phyloP scores from a whole-genome alignment of 208 protist species.

The Trichomonas gallinae region DNA sequence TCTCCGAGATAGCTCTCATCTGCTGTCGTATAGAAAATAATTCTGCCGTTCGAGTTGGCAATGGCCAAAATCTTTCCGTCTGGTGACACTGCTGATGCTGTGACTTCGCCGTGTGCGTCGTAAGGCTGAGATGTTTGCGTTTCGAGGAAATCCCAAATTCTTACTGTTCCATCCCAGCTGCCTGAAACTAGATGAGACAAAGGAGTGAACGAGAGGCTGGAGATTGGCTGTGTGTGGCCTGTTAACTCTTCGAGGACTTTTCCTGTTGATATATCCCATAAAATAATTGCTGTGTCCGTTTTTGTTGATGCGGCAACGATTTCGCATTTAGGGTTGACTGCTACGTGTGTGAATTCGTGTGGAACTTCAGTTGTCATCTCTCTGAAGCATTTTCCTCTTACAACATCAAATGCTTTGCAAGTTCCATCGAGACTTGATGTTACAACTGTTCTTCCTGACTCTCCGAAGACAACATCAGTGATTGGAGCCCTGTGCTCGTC shows the following conservation, averaged over 20 bases:
- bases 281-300: background rate
- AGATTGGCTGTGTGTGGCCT: conserved; percentile 34
- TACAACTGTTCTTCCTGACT: background rate
- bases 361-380: background rate
- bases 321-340: background rate
- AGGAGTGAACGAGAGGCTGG: conserved; percentile 23
- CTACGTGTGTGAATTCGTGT: background rate
- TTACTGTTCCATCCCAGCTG: conserved; percentile 32
- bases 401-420: conserved; percentile 13
- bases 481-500: conserved; percentile 37
- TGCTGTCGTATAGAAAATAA: background rate
- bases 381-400: background rate
- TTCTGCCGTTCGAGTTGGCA: background rate
- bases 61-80: background rate
- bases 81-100: background rate
- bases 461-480: conserved; percentile 30
- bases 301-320: background rate
- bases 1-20: background rate
- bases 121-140: background rate
- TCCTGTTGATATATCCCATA: conserved; percentile 29
- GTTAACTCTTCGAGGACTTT: conserved; percentile 30
- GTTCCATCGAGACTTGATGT: background rate
- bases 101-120: background rate
- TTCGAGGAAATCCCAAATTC: conserved; percentile 37
- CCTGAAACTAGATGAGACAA: conserved; percentile 9